Conservation (phyloP, 805 yeast species). For the Yamadazyma laniorum region DNA sequence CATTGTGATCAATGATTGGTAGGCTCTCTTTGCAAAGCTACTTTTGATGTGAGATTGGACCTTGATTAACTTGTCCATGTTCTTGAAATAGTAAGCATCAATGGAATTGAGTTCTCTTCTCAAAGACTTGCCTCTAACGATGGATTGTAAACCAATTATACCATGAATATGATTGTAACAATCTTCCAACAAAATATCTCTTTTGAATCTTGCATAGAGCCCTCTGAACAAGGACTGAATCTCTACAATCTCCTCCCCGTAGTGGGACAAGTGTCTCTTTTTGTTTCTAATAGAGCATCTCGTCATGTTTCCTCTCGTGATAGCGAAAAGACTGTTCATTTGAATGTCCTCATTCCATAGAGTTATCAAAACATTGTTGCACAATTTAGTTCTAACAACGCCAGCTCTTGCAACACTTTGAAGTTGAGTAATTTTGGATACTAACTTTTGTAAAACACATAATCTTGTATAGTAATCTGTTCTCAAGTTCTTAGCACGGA, state of each 20-base stretch:
- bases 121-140: slow-evolving; percentile 46
- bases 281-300: slow-evolving; percentile 26
- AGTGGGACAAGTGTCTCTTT: slow-evolving; percentile 16
- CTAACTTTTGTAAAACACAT: slow-evolving; percentile 7
- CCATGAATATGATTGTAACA: slow-evolving; percentile 42
- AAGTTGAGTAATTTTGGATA: slow-evolving; percentile 24
- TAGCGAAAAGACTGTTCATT: slow-evolving; percentile 41
- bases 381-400: slow-evolving; percentile 38
- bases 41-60: slow-evolving; percentile 77
- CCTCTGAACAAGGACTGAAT: slow-evolving; percentile 67
- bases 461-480: slow-evolving; percentile 16
- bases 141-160: slow-evolving; percentile 52
- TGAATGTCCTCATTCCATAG: slow-evolving; percentile 38
- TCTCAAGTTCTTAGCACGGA: slow-evolving; percentile 38
- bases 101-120: slow-evolving; percentile 36
- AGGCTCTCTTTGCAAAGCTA: slow-evolving; percentile 66
- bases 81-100: slow-evolving; percentile 49
- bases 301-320: slow-evolving; percentile 41
- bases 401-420: slow-evolving; percentile 49
- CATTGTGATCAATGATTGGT: slow-evolving; percentile 63
- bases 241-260: slow-evolving; percentile 29
- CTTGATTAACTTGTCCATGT: slow-evolving; percentile 58
- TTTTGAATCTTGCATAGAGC: slow-evolving; percentile 53
- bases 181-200: slow-evolving; percentile 55
- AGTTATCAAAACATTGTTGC: slow-evolving; percentile 42